Base-by-base conservation (phyloP, 441 rosid genomes). In the Populus hybrid region DNA sequence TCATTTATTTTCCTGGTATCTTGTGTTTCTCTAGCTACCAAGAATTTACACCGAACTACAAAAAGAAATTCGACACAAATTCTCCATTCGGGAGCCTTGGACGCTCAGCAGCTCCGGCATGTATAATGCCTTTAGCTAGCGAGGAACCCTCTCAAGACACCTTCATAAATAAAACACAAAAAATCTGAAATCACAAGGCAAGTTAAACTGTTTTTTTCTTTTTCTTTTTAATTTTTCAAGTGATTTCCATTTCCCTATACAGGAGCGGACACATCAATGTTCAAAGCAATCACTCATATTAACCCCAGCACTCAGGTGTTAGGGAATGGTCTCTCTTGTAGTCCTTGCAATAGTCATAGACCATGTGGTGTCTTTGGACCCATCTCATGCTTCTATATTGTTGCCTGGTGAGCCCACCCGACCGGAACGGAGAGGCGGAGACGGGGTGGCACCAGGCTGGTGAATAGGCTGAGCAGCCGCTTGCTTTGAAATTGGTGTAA, bases 391-490 rank as follows among this genome's bases (percentile, higher is more conserved):
- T 88, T 67, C 86, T 66, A 23, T 83, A 11, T 71, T 95, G 99
- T 70, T 90, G 92, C 12, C 82, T 46, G 32, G 91, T 88, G 42
- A 95, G 83, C n/a, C 97, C 89, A 0, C 98, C 95, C 0, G 92
- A 95, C 24, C 85, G 84, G 83, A 42, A 88, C 0, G 97, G 96
- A 0, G 97, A 91, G 79, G 90, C 98, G 0, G 96, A 87, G 26
- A 88, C 73, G 0, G 98, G 91, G 72, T 66, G 86, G 80, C 99
- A 95, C 85, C 92, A 30, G 0, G 87, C 59, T 0, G 94, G 76
- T 0, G 94, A 78, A 69, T 91, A 90, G 81, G 98, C 96, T 0
- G 99, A 80, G 92, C 99, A 95, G 35, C 99, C 99, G 0, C 86
- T 72, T 0, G 92, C 94, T 80, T 90, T 90, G 78, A 95, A 95